phyloP scores from a whole-genome alignment of 2,329 filamentous ascomycete genomes.

The Talaromyces sp. region DNA sequence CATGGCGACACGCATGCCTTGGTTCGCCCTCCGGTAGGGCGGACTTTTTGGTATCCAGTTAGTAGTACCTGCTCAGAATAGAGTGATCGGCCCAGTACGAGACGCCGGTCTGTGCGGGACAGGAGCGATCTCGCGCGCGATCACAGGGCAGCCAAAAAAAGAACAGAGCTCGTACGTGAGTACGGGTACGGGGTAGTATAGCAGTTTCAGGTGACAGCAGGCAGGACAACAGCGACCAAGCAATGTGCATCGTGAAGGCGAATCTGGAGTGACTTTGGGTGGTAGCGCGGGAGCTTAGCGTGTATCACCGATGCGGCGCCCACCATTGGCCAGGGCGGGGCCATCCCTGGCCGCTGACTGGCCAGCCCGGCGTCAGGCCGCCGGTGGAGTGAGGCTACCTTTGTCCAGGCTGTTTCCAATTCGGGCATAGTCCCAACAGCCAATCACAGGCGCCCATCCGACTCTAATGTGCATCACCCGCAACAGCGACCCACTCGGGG shows the following conservation, averaged over 20 bases:
- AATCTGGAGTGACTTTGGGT: background rate
- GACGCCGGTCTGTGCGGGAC: background rate
- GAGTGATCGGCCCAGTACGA: background rate
- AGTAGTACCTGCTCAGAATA: no score
- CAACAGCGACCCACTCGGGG: background rate
- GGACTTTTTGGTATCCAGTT: background rate
- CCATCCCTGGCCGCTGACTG: background rate
- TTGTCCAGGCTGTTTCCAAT: conserved; percentile 8
- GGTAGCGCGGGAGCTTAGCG: background rate
- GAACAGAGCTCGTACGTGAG: background rate
- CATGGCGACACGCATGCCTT: conserved; percentile 3
- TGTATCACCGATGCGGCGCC: background rate
- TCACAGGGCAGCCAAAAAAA: background rate
- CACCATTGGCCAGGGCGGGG: background rate
- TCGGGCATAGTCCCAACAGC: conserved; percentile 7
- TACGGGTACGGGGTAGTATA: background rate
- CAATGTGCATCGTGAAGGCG: background rate
- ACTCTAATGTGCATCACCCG: conserved; percentile 6
- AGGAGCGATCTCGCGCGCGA: background rate
- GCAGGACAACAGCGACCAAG: background rate
- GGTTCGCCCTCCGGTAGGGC: conserved; percentile 1
- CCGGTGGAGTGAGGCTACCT: background rate
- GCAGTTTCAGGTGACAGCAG: background rate
- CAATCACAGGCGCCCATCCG: conserved; percentile 4
- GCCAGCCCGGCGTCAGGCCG: background rate